These are phyloP conservation scores for Schizothecium vesticola DNA, from an alignment of 495 filamentous ascomycete species.

Conservation along the genomic window DNA sequence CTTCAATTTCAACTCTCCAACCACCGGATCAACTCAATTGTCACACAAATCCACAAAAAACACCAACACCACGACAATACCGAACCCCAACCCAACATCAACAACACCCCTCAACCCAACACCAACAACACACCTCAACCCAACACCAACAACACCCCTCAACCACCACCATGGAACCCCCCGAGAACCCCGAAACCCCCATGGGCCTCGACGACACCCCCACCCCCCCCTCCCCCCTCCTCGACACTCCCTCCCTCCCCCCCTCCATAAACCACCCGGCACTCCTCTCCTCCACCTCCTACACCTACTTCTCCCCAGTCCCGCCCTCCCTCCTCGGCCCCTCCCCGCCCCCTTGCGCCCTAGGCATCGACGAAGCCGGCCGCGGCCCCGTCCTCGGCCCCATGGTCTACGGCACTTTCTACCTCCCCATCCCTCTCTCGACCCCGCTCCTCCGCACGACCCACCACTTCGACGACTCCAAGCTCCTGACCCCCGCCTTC, in stretches of 20 bases:
- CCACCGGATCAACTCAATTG: not conserved
- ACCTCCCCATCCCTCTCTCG: slow-evolving; percentile 64
- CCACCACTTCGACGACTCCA: slow-evolving; percentile 89
- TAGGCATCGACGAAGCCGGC: slow-evolving; percentile 95
- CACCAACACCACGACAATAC: not conserved
- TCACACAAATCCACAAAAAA: not conserved
- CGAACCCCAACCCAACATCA: slow-evolving; percentile 28
- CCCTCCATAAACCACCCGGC: slow-evolving; percentile 63
- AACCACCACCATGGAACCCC: slow-evolving; percentile 8
- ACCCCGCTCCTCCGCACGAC: slow-evolving; percentile 65
- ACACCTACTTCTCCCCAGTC: slow-evolving; percentile 76
- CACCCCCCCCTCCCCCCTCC: slow-evolving; percentile 8
- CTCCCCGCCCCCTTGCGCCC: slow-evolving; percentile 35
- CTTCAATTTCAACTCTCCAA: not conserved
- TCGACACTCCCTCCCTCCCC: slow-evolving; percentile 53
- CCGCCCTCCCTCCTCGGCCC: slow-evolving; percentile 48
- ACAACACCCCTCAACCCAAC: not conserved
- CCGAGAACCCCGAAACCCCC: slow-evolving; percentile 32
- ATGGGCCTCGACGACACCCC: slow-evolving; percentile 50
- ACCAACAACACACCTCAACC: not conserved
- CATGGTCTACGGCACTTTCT: slow-evolving; percentile 94
- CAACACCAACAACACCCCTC: slow-evolving; percentile 25
- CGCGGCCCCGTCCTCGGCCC: slow-evolving; percentile 91
- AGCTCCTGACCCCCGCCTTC: slow-evolving; percentile 69
- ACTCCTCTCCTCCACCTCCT: slow-evolving; percentile 68